Base-by-base conservation (phyloP, 1,139 yeast species). In the Nakaseomyces bracarensis region DNA sequence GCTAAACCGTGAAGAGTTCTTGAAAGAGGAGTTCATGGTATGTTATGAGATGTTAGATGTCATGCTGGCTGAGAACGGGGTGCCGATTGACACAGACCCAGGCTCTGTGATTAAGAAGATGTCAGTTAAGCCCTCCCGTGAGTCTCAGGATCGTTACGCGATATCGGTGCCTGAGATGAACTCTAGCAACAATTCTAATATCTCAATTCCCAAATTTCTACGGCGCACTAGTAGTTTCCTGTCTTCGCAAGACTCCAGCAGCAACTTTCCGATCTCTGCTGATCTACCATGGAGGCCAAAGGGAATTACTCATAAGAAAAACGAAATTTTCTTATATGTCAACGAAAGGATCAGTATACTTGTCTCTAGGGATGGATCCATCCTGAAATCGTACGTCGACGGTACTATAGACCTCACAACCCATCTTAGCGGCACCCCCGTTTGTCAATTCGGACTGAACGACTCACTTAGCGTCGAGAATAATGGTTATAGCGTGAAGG, bases 41-140 rank as follows among this genome's bases (percentile, higher is more conserved):
- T 72, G 87, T 18, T 82, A 83, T 63, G 95, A 87, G 53, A 62
- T 87, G 11, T 64, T 89, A 33, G 95, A 84, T 52, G 36, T 44
- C 2, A 91, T 85, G 57, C 69, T 79, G 21, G 65, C 82, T 22
- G 94, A 83, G 49, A 84, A 79, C 60, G 98, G 97, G 1, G 82
- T 77, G 53, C 94, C 96, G 0, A 79, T 77, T 46, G 75, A 75
- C 48, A 72, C 87, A 46, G 96, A 87, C 43, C 58, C 67, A 4
- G 67, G 67, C 33, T 63, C 70, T 2, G 58, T 79, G 28, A 67
- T 52, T 3, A 43, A 52, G 1, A 48, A 48, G 36, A 49, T 58
- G 50, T 52, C 60, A 3, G 43, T 44, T 20, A 53, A 54, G 43
- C 60, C 60, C 13, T 25, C 42, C 3, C 27, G 36, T 4, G 46